Conservation (phyloP, 2,329 filamentous ascomycete species). For the Arthrobotrys musiformis region DNA sequence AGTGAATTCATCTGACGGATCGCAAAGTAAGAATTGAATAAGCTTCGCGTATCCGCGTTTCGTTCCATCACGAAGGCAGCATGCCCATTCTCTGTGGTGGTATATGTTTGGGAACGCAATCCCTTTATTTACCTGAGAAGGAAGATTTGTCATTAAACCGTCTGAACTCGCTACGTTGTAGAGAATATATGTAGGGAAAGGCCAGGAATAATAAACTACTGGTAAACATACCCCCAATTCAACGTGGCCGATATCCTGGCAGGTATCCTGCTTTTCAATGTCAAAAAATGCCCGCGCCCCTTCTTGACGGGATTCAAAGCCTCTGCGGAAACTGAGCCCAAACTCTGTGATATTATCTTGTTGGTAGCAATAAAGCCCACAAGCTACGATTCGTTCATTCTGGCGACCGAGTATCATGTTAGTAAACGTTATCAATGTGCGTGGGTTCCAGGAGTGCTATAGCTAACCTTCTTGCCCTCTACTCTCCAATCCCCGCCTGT, state of each 20-base stretch:
- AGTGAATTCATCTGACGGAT: conserved; percentile 63
- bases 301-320: neutral
- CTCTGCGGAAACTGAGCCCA: conserved; percentile 67
- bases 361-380: conserved; percentile 72
- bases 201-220: neutral
- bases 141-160: neutral
- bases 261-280: neutral
- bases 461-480: conserved; percentile 64
- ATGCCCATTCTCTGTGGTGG: conserved; percentile 68
- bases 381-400: conserved; percentile 74
- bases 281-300: neutral
- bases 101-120: conserved; percentile 70
- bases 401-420: conserved; percentile 28
- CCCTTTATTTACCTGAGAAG: conserved; percentile 65
- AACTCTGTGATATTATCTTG: conserved; percentile 70
- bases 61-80: conserved; percentile 66
- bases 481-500: conserved; percentile 69
- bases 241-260: conserved; percentile 5
- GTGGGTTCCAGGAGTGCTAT: no score
- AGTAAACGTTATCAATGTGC: no score
- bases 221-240: neutral
- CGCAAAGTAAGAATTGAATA: conserved; percentile 70
- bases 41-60: conserved; percentile 69
- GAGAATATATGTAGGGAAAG: no score
- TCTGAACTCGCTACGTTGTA: no score